Percentiles rank a stretch among this genome's conserved stretches.
Evolutionary conservation across 2,329 filamentous ascomycete species (phyloP).

Genomic region (Tothia fuscella): DNA sequence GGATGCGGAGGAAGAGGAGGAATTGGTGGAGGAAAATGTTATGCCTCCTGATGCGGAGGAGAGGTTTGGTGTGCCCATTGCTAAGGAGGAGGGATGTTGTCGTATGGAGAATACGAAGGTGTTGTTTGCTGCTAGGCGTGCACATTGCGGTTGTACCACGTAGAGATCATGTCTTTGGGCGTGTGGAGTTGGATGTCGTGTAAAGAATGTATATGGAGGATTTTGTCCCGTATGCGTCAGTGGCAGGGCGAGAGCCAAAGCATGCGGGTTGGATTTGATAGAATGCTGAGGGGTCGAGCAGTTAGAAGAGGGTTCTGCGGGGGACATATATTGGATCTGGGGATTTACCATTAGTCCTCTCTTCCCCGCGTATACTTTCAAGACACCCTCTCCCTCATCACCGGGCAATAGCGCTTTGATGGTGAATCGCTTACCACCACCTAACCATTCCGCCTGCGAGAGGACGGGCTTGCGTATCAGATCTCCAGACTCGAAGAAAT

Average conservation of each 20-base stretch:
- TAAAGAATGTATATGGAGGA: conserved; percentile 85
- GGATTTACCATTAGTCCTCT: conserved; percentile 66
- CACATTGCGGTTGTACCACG: conserved; percentile 89
- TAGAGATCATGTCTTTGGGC: conserved; percentile 97
- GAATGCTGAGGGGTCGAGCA: conserved; percentile 56
- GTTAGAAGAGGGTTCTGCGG: conserved; percentile 67
- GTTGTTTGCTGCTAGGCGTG: conserved; percentile 80
- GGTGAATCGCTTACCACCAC: conserved; percentile 79
- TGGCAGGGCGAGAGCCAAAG: conserved; percentile 78
- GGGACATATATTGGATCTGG: background rate
- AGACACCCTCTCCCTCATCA: conserved; percentile 75
- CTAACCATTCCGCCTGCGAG: conserved; percentile 83
- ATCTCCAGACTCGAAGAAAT: conserved; percentile 87
- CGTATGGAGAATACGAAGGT: conserved; percentile 95
- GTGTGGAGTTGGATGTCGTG: conserved; percentile 88
- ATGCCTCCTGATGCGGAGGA: conserved; percentile 19
- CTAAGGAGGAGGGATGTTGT: conserved; percentile 65
- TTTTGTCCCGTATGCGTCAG: conserved; percentile 86
- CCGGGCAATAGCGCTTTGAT: conserved; percentile 85
- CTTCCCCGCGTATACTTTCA: conserved; percentile 90
- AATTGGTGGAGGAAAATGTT: conserved; percentile 15
- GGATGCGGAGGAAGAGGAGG: no score
- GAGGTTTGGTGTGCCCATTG: conserved; percentile 21
- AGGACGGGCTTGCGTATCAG: conserved; percentile 74
- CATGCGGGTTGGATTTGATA: conserved; percentile 90